Percentiles rank a stretch among this genome's conserved stretches.
Evolutionary conservation across 2,329 filamentous ascomycete species (phyloP).

Genomic region (Diaporthe vexans): DNA sequence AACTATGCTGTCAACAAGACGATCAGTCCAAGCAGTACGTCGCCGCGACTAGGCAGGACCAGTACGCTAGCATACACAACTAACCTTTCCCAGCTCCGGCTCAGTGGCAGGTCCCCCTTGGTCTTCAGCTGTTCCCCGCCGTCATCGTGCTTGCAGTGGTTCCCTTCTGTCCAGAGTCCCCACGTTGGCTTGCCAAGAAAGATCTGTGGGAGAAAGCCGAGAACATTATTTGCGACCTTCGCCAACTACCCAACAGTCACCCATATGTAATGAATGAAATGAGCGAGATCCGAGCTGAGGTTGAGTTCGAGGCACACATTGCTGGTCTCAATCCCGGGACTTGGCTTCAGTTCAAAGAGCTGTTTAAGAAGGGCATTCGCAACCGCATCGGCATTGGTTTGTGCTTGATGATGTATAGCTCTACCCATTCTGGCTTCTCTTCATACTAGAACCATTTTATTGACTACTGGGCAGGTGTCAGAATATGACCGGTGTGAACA

Average conservation of each 20-base stretch:
- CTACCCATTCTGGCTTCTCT: no score
- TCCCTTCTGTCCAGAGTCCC: constrained; percentile 67
- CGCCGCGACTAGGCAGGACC: constrained; percentile 52
- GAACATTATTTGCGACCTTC: constrained; percentile 67
- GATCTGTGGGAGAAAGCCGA: constrained; percentile 65
- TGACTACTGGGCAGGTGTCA: constrained; percentile 75
- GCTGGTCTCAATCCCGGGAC: constrained; percentile 67
- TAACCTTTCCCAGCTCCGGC: constrained; percentile 44
- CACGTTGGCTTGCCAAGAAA: constrained; percentile 71
- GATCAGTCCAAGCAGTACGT: constrained; percentile 41
- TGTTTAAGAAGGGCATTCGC: constrained; percentile 49
- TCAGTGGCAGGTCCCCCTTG: constrained; percentile 67
- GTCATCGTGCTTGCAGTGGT: constrained; percentile 64
- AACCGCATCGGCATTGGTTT: constrained; percentile 68
- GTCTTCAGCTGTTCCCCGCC: constrained; percentile 67
- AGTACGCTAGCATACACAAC: constrained; percentile 40
- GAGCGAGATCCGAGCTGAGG: constrained; percentile 64
- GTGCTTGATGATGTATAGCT: constrained; percentile 57
- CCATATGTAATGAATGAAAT: constrained; percentile 76
- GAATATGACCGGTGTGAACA: constrained; percentile 66
- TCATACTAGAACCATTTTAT: constrained; percentile 57
- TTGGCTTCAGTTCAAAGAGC: constrained; percentile 70
- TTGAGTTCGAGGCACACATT: constrained; percentile 64
- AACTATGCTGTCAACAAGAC: constrained; percentile 46
- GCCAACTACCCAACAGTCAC: constrained; percentile 62